Conservation (phyloP, 202 grass and related monocot genomes). For the Dendrocalamus latiflorus region DNA sequence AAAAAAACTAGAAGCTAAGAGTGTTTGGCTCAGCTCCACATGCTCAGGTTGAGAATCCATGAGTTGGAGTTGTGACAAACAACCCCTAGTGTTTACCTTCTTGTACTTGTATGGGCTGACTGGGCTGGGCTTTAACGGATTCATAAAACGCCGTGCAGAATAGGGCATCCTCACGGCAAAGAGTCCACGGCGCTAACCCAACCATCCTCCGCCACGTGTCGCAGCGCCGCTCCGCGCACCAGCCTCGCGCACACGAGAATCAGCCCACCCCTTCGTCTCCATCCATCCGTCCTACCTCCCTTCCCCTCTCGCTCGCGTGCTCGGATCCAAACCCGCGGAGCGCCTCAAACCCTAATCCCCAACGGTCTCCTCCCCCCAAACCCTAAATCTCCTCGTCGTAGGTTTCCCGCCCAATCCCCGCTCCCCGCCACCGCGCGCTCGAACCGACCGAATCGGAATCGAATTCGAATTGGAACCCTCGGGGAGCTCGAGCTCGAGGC, state of each 20-base stretch:
- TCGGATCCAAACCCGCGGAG: slow-evolving; percentile 21
- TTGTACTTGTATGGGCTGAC: neutral
- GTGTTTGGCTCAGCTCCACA: too few species aligned
- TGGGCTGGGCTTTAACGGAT: neutral
- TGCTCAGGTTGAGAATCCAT: too few species aligned
- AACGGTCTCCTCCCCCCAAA: slow-evolving; percentile 28
- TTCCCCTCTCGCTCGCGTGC: neutral
- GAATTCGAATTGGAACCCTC: slow-evolving; percentile 1
- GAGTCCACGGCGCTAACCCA: too few species aligned
- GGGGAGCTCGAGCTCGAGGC: neutral
- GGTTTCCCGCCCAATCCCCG: slow-evolving; percentile 30
- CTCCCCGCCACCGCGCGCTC: neutral
- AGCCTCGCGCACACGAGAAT: neutral
- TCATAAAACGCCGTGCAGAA: neutral
- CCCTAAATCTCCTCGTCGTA: neutral
- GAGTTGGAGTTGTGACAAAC: too few species aligned
- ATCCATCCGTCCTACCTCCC: neutral
- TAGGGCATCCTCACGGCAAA: too few species aligned
- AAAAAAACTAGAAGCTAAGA: too few species aligned
- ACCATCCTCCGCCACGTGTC: slow-evolving; percentile 15
- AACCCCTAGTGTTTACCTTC: too few species aligned
- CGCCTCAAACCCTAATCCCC: slow-evolving; percentile 30
- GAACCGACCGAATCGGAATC: neutral
- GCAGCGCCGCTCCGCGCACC: neutral
- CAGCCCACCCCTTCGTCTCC: neutral